Base-by-base conservation (phyloP, 2,329 filamentous ascomycete species). In the Fusarium pilosicola region DNA sequence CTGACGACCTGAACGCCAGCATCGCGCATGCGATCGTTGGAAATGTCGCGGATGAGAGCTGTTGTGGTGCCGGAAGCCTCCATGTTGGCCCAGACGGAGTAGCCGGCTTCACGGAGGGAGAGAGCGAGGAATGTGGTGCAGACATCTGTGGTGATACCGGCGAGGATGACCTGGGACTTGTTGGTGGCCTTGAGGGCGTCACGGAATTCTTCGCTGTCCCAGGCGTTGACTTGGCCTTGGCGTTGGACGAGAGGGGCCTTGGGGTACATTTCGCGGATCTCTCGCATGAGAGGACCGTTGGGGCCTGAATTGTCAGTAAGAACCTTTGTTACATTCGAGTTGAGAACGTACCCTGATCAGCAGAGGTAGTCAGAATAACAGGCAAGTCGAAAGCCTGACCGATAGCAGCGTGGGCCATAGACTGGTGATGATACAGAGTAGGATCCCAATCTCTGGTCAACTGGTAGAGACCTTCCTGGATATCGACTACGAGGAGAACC, bases 91-190 rank as follows among this genome's bases (percentile, higher is more conserved):
- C 88, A 94, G 65, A 95, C 92, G 42, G 88, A 88, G 84, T 94
- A 95, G 32, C 92, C 93, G 48, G 89, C 91, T 20, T 90, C 88
- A 41, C 91, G 86, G 9, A 94, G 88, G 2, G 91, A 92, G n/a
- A 94, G 86, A 0, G 93, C 91, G 11, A 93, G 86, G 84, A 94
- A 94, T 1, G 92, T 85, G 28, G 91, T 93, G 86, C 91, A 94
- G 66, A 94, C 92, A 79, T 95, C 93, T 1, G 93, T 94, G 5
- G 89, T 87, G 76, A 94, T 93, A 13, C 93, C 92, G 6, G 86
- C 92, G 22, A 95, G 81, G 77, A 95, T 92, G 76, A 95, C 84
- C 80, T 95, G 93, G 36, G 86, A 90, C 80, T 90, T 91, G 65
- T 88, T 88, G 8, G 91, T 88, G 4, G 91, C 91, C 71, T 86